Base-by-base conservation (phyloP, 345 rosid species). In the Bruguiera parviflora region DNA sequence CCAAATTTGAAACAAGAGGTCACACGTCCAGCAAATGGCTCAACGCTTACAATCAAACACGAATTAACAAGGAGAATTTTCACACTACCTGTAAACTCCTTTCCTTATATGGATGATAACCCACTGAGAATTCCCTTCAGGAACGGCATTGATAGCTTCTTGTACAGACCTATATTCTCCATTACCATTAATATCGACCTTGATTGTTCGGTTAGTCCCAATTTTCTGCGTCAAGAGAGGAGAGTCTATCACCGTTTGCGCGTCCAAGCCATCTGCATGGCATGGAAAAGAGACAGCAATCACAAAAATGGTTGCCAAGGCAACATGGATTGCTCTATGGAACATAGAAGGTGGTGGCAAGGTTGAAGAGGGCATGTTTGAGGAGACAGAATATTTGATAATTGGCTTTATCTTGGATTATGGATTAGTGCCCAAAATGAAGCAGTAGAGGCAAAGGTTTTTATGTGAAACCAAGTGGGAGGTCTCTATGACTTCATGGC, bases 31-130 rank as follows among this genome's bases (percentile, higher is more conserved):
- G 18, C 24, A 43, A 18, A 43, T 43, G 4, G 49, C 49, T 43
- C 49, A 43, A 13, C 5, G 49, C 49, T 43, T 43, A 11, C 49
- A 15, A 43, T 43, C 49, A 43, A 13, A 43, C 18, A 49, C 15
- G 3, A 19, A 28, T 5, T 8, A 28, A 10, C 21, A 8, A 1
- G 51, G 28, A 6, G 1, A 47, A 27, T 61, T 33, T 19, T 22
- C 43, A 20, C 28, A 66, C 64, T 83, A 91, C 98, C 89, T 86
- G 75, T 88, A 91, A 20, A 83, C 66, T 60, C 98, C 98, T 81
- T 91, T 89, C 78, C 92, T 83, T 18, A 94, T 65, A 75, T 94
- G 97, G 77, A 94, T 84, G 64, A 91, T 84, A 58, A 91, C 71
- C 98, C 98, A 94, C 5, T 73, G 20, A 46, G 79, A 58, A 71